Evolutionary conservation across 176 grass and related monocot genomes (phyloP), one percentile per base, ranked within the genome.

Genomic region (Triticum monococcum): DNA sequence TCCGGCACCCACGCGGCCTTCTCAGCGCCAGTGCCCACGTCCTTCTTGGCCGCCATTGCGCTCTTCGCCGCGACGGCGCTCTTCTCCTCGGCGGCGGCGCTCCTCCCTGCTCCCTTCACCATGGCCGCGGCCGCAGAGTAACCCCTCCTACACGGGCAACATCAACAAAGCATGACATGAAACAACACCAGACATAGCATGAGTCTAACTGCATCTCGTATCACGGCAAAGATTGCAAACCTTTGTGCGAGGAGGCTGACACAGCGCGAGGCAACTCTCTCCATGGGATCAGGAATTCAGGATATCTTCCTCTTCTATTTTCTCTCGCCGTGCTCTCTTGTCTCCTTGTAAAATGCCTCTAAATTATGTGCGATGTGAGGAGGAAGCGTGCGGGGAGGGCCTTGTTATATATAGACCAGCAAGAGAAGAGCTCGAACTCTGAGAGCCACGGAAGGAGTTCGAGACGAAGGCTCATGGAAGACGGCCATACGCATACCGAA

Each of bases 1-100:
- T 93, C 91, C 12, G 88, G 88, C 82, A 88, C 81, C 91, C 88
- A 93, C 20, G 88, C 33, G 5, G 59, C 17, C 79, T 89, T 84
- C 78, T 64, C 83, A 26, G 26, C 75, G 5, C 67, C 26, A 0
- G 22, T 52, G 37, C 18, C 69, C 61, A 61, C 79, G 3, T 80
- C 81, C 67, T 79, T 62, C 66, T 82, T 86, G 8, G 56, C 20
- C 18, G 56, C 64, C 83, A 33, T 43, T 4, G 46, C 72, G 33
- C 54, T 50, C 59, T 80, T 71, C 22, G 69, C 32, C 12, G 76
- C 74, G 7, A 35, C 62, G 7, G 23, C 73, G 18, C 3, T 38
- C 77, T 70, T 86, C 81, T 79, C 79, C 76, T 80, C 77, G 2
- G 71, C 81, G 4, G 71, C 40, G 45, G 81, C 5, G 50, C 50